These are phyloP conservation scores for Hamiltosporidium tvaerminnensis DNA, from an alignment of 371 early-diverging fungal genomes.

Conservation along the genomic window DNA sequence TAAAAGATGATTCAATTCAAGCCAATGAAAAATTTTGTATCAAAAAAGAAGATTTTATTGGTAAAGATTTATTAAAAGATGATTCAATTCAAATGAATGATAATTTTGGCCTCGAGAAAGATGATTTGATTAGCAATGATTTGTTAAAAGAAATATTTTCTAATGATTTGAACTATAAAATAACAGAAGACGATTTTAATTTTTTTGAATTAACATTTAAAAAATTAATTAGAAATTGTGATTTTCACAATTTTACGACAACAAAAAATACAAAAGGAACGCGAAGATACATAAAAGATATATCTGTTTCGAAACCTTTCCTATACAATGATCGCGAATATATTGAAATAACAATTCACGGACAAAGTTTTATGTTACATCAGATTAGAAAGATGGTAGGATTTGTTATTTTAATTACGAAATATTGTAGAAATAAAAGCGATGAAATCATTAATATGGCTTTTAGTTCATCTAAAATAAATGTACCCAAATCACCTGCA, in stretches of 20 bases:
- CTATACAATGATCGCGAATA: conserved; percentile 67
- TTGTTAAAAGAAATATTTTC: not conserved
- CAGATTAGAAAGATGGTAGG: conserved; percentile 90
- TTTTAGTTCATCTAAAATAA: conserved; percentile 59
- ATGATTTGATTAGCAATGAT: not conserved
- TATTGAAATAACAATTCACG: conserved; percentile 72
- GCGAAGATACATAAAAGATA: conserved; percentile 63
- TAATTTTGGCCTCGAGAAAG: no score
- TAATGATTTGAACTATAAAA: conserved; percentile 55
- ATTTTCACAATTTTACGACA: conserved; percentile 87
- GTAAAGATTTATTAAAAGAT: no score
- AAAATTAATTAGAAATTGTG: conserved; percentile 69
- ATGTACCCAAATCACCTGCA: conserved; percentile 90
- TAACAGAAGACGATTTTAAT: conserved; percentile 55
- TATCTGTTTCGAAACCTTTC: conserved; percentile 38
- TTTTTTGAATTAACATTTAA: conserved; percentile 59
- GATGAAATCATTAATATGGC: conserved; percentile 56
- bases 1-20: no score
- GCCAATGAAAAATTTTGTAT: no score
- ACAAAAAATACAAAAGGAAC: conserved; percentile 60
- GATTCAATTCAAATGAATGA: no score
- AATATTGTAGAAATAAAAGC: conserved; percentile 60
- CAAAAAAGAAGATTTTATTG: no score
- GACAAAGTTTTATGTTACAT: conserved; percentile 95
- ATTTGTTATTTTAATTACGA: conserved; percentile 57